phyloP scores from a whole-genome alignment of 2,329 filamentous ascomycete genomes.

The Rhynchosporium secalis region DNA sequence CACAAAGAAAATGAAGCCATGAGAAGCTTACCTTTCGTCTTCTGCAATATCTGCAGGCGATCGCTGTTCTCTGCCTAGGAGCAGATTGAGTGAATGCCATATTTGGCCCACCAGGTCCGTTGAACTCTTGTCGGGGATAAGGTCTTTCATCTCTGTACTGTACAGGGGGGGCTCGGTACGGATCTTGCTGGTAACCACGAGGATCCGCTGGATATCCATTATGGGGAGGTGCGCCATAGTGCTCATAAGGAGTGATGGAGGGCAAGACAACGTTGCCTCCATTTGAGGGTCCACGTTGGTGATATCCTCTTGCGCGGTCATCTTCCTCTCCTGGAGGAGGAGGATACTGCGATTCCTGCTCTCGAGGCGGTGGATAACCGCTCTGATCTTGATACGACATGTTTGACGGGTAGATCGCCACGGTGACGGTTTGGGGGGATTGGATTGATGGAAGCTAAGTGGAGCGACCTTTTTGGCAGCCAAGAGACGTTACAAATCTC shows the following conservation, averaged over 20 bases:
- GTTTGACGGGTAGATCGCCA: constrained; percentile 37
- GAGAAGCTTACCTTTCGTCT: constrained; percentile 54
- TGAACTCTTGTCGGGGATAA: constrained; percentile 33
- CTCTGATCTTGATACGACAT: constrained; percentile 38
- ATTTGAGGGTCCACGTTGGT: constrained; percentile 34
- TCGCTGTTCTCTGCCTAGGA: constrained; percentile 60
- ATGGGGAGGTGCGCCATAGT: constrained; percentile 29
- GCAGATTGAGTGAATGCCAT: constrained; percentile 48
- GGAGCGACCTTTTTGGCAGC: not conserved
- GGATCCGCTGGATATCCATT: constrained; percentile 35
- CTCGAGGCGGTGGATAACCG: constrained; percentile 36
- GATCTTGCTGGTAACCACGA: constrained; percentile 32
- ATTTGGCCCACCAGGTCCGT: constrained; percentile 32
- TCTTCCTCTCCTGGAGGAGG: constrained; percentile 40
- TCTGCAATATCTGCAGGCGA: constrained; percentile 60
- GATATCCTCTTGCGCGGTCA: constrained; percentile 37
- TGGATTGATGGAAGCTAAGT: not conserved
- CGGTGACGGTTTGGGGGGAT: constrained; percentile 25
- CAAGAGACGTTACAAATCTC: constrained; percentile 2
- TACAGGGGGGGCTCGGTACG: constrained; percentile 32
- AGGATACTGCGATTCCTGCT: constrained; percentile 33
- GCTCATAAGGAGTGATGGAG: constrained; percentile 39
- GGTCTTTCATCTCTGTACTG: constrained; percentile 34
- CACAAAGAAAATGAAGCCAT: not conserved
- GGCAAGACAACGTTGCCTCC: constrained; percentile 36